phyloP scores from a whole-genome alignment of 257 asterid species.

The Thymus mandschuricus region DNA sequence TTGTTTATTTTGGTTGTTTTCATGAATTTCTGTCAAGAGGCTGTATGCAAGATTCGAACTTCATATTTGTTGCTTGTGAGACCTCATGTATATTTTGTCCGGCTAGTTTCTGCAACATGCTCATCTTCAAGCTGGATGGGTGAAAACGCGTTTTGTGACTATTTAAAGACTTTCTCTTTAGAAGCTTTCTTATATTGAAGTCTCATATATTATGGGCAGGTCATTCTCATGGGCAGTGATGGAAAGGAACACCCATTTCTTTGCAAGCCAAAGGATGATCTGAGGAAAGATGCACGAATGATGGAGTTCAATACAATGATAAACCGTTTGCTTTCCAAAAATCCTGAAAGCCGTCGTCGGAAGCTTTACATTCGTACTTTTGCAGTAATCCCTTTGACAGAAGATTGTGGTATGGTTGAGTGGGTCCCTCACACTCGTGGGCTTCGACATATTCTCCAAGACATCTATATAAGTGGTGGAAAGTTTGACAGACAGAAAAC shows the following conservation, averaged over 20 bases:
- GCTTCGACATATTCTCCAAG: constrained; percentile 92
- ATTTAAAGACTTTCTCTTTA: constrained; percentile 20
- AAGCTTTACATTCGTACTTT: constrained; percentile 96
- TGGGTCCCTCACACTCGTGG: constrained; percentile 99
- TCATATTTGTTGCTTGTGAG: constrained; percentile 4
- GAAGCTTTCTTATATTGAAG: constrained; percentile 13
- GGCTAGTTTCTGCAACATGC: constrained; percentile 4
- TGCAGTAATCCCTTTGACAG: constrained; percentile 93
- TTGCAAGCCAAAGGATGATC: constrained; percentile 98
- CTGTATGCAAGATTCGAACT: not conserved
- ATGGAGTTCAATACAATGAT: constrained; percentile 99
- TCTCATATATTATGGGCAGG: constrained; percentile 42
- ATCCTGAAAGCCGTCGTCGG: constrained; percentile 94
- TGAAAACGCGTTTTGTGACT: constrained; percentile 21
- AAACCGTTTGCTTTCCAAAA: constrained; percentile 81
- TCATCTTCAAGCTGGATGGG: constrained; percentile 16
- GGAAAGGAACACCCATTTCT: constrained; percentile 87
- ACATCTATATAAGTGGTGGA: constrained; percentile 83
- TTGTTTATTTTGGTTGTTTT: constrained; percentile 1
- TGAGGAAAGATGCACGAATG: constrained; percentile 98
- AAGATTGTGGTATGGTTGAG: constrained; percentile 99
- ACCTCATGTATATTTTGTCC: not conserved
- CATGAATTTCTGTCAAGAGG: constrained; percentile 9
- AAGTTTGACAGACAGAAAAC: constrained; percentile 94
- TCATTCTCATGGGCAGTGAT: constrained; percentile 92